phyloP scores from a whole-genome alignment of 768 basidiomycete species.

The Sporobolomyces pararoseus region DNA sequence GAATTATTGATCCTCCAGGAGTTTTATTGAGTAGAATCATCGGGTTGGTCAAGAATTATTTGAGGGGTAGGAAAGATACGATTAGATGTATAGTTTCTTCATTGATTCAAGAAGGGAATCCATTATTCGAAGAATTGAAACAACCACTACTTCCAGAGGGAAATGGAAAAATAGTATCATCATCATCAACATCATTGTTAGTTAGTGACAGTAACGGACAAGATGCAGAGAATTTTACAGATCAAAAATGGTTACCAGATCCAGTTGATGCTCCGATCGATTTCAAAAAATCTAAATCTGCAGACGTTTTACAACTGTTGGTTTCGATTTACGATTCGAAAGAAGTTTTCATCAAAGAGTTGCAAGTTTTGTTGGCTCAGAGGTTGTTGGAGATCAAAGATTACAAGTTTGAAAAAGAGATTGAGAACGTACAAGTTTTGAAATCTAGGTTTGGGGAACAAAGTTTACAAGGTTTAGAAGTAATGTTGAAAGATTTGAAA shows the following conservation, averaged over 20 bases:
- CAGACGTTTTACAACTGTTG: slow-evolving; percentile 90
- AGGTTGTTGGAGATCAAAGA: slow-evolving; percentile 74
- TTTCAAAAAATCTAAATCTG: slow-evolving; percentile 83
- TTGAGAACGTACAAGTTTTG: slow-evolving; percentile 85
- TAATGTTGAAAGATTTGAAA: slow-evolving; percentile 96
- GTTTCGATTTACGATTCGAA: slow-evolving; percentile 97
- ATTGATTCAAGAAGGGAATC: slow-evolving; percentile 83
- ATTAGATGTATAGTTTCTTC: slow-evolving; percentile 89
- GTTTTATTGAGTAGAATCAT: slow-evolving; percentile 91
- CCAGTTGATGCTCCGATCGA: slow-evolving; percentile 94
- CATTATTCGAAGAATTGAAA: slow-evolving; percentile 60
- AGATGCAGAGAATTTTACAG: slow-evolving; percentile 72
- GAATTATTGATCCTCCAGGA: slow-evolving; percentile 85
- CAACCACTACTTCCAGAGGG: no score
- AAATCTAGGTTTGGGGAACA: slow-evolving; percentile 94
- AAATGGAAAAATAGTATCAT: no score
- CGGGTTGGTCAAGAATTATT: slow-evolving; percentile 82
- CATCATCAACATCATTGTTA: no score
- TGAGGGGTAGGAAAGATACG: slow-evolving; percentile 87
- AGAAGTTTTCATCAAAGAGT: slow-evolving; percentile 90
- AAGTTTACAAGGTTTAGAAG: slow-evolving; percentile 89
- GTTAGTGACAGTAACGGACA: slow-evolving; percentile 63
- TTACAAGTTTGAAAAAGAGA: slow-evolving; percentile 74
- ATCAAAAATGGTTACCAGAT: slow-evolving; percentile 92
- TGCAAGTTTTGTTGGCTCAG: slow-evolving; percentile 86